Percentiles rank a stretch among this genome's conserved stretches.
Evolutionary conservation across 2,329 filamentous ascomycete genomes (phyloP).

Genomic region (Penicillium sp.): DNA sequence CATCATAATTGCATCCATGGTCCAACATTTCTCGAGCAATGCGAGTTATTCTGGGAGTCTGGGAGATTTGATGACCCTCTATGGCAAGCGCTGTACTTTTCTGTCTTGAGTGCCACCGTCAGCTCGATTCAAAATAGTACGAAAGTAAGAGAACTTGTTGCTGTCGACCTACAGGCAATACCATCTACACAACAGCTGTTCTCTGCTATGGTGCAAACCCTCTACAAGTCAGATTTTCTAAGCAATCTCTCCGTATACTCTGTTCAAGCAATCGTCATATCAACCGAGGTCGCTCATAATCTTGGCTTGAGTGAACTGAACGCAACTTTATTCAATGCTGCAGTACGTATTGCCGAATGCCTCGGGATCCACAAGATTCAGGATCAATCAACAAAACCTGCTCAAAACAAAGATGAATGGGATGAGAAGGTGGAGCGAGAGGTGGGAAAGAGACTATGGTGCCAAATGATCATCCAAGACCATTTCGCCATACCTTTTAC

Average conservation of each 20-base stretch:
- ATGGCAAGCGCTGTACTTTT: conserved; percentile 28
- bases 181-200: conserved; percentile 30
- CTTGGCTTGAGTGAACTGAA: conserved; percentile 39
- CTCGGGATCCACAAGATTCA: conserved; percentile 30
- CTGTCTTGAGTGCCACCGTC: conserved; percentile 26
- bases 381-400: conserved; percentile 10
- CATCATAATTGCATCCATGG: conserved; percentile 29
- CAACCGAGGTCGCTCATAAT: conserved; percentile 41
- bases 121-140: conserved; percentile 27
- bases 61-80: conserved; percentile 27
- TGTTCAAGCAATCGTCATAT: conserved; percentile 41
- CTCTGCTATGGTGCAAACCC: conserved; percentile 34
- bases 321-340: conserved; percentile 37
- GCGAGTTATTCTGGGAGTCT: conserved; percentile 26
- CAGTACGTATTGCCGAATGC: conserved; percentile 40
- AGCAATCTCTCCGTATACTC: conserved; percentile 33
- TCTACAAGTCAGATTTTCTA: conserved; percentile 37
- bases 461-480: conserved; percentile 42
- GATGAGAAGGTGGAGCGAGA: conserved; percentile 32
- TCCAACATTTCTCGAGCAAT: conserved; percentile 29
- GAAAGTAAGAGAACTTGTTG: conserved; percentile 18
- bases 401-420: conserved; percentile 23
- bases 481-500: conserved; percentile 41
- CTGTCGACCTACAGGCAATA: conserved; percentile 24
- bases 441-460: conserved; percentile 40